Conservation (phyloP, 2,329 filamentous ascomycete genomes). For the Rutstroemia sp. region DNA sequence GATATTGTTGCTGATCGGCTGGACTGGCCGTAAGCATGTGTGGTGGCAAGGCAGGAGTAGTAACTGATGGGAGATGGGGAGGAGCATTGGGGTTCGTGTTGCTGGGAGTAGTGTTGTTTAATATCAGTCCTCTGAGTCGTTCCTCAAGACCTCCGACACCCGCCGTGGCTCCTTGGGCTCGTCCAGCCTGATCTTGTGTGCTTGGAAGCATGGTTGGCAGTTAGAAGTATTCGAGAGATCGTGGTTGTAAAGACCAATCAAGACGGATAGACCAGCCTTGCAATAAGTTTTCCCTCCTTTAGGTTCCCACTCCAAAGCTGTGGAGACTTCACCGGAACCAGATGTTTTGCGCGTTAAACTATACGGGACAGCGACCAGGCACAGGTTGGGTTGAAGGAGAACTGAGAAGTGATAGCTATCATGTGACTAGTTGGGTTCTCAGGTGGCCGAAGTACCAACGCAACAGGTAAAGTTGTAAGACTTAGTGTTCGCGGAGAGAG, state of each 20-base stretch:
- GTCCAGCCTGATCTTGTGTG: not conserved
- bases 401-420: no score
- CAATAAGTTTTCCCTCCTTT: no score
- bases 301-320: no score
- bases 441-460: no score
- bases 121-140: slow-evolving; percentile 51
- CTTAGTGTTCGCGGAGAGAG: no score
- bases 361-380: no score
- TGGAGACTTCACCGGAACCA: no score
- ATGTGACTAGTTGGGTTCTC: no score
- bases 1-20: slow-evolving; percentile 19
- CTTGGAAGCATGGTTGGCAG: slow-evolving; percentile 5
- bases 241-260: not conserved
- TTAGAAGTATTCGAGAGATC: not conserved
- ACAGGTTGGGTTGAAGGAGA: no score
- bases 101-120: slow-evolving; percentile 38
- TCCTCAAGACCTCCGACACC: slow-evolving; percentile 39
- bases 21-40: slow-evolving; percentile 18
- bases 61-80: slow-evolving; percentile 16
- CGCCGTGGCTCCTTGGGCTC: not conserved
- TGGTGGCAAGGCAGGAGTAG: slow-evolving; percentile 14
- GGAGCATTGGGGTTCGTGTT: slow-evolving; percentile 13
- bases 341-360: no score
- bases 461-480: no score
- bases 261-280: no score